Evolutionary conservation across 257 asterid genomes (phyloP).

Genomic region (Voacanga thouarsii): DNA sequence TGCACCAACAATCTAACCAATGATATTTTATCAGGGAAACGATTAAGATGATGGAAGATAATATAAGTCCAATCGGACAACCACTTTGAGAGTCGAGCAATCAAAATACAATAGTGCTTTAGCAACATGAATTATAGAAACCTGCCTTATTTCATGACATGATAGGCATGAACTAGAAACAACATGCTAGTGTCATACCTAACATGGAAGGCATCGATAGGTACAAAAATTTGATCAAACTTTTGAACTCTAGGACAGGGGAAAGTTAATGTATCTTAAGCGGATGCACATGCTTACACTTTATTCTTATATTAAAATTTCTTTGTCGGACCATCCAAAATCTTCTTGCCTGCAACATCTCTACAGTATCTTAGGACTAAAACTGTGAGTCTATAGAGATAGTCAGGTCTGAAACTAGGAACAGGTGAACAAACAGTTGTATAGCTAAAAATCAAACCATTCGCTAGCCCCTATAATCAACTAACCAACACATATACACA

Average conservation of each 20-base stretch:
- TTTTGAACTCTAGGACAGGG: background rate
- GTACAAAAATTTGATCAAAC: background rate
- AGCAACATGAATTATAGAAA: background rate
- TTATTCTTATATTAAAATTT: background rate
- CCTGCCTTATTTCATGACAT: background rate
- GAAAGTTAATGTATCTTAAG: too few relatives aligned
- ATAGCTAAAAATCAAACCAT: background rate
- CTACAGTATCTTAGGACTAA: background rate
- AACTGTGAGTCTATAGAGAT: background rate
- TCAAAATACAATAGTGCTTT: background rate
- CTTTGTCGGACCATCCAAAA: background rate
- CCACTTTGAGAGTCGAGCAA: background rate
- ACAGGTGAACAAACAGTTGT: background rate
- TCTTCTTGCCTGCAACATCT: background rate
- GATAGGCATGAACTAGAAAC: background rate
- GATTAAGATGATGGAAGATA: background rate
- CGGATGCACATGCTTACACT: background rate
- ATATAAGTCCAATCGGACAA: background rate
- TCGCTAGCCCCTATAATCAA: background rate
- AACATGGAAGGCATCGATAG: background rate
- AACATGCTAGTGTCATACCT: background rate
- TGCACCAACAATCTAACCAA: constrained; percentile 84
- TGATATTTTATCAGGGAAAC: constrained; percentile 27
- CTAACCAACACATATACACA: background rate
- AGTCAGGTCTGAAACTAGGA: background rate